Conservation (phyloP, 805 yeast genomes). For the Yamadazyma olivae region DNA sequence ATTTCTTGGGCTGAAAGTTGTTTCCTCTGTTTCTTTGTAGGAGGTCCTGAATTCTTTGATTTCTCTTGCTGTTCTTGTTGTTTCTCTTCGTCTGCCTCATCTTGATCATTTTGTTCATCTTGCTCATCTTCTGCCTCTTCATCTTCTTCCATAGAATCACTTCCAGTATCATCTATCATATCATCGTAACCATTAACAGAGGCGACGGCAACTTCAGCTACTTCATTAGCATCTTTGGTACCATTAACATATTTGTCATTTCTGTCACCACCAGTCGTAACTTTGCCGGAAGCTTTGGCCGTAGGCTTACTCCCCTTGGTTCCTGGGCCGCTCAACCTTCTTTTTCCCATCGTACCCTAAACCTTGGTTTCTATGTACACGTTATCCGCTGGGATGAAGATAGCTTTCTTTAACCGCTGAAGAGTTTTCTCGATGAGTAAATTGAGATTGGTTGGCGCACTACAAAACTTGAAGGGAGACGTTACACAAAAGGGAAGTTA, state of each 20-base stretch:
- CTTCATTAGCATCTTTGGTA: background rate
- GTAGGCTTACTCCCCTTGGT: too few species aligned
- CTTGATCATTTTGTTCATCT: background rate
- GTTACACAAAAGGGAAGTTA: too few species aligned
- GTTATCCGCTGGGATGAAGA: background rate
- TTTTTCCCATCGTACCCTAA: conserved; percentile 11
- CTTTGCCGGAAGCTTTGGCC: conserved; percentile 1
- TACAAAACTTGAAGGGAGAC: background rate
- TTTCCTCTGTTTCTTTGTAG: conserved; percentile 32
- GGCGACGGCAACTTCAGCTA: background rate
- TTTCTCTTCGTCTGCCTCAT: conserved; percentile 11
- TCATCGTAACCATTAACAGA: too few species aligned
- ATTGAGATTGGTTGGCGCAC: background rate
- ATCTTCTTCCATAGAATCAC: background rate
- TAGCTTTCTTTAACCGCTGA: background rate
- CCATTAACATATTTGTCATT: background rate
- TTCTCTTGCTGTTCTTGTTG: conserved; percentile 6
- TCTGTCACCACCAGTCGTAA: background rate
- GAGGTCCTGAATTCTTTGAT: conserved; percentile 12
- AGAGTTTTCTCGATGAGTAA: conserved; percentile 1
- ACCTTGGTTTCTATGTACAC: too few species aligned
- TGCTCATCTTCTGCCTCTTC: too few species aligned
- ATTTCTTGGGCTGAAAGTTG: conserved; percentile 73
- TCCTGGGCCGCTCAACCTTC: conserved; percentile 6
- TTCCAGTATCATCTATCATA: too few species aligned